Base-by-base conservation (phyloP, 257 asterid genomes). In the Gentiana dahurica region DNA sequence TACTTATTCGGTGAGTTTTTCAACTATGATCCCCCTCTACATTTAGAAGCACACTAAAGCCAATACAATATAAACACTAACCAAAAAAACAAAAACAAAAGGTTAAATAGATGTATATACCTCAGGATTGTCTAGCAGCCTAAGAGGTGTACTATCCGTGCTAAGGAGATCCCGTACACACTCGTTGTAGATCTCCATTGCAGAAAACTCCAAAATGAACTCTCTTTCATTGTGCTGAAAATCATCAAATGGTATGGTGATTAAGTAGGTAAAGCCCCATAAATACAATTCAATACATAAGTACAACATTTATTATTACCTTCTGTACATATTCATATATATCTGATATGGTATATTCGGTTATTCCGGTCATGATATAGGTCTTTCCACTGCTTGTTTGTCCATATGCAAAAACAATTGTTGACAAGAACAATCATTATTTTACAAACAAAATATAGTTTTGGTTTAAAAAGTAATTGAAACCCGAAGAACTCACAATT, bases 301-400 rank as follows among this genome's bases (percentile, higher is more conserved):
- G 55, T 32, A 59, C 12, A 24, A 24, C 24, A 24, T 24, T 48
- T 34, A 34, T 54, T 8, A 1, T 57, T 64, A 87, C 98, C 95
- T 83, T 91, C 60, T 76, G 76, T 63, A 91, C 74, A 66, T 88
- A 77, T 13, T 77, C 83, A 55, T 77, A 91, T 53, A 91, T 81
- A 72, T 91, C 98, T 33, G 89, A 76, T 61, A 91, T 65, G n/a
- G 98, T 83, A 63, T 76, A 91, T 79, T 85, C 89, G 0, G 97
- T 91, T 38, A 91, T 74, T 54, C 98, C 98, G 62, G 80, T 76
- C 98, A 91, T 91, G 6, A 97, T 91, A 65, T 66, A 91, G 0
- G 98, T 91, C 81, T 91, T 91, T 59, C 98, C 98, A 59, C 98
- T 91, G 81, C 96, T 87, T 3, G 98, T 91, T 73, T 91, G 98